Evolutionary conservation across 2,329 filamentous ascomycete species (phyloP).

Genomic region (Aspergillus felis): DNA sequence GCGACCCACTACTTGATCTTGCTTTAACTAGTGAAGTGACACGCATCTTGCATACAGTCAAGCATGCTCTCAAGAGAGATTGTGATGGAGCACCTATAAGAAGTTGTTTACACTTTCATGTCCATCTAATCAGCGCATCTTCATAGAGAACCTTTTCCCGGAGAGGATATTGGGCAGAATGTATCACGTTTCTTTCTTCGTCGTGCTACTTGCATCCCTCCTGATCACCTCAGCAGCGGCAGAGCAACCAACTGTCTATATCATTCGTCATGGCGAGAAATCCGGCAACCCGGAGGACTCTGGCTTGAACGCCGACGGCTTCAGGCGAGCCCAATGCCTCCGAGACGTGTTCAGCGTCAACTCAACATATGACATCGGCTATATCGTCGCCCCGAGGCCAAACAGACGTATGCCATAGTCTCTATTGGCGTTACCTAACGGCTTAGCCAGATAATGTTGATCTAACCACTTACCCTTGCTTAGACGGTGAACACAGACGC

Average conservation of each 20-base stretch:
- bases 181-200: not conserved
- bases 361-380: constrained; percentile 22
- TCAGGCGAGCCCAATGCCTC: constrained; percentile 25
- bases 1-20: not conserved
- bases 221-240: constrained; percentile 4
- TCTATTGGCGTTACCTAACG: not conserved
- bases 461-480: not conserved
- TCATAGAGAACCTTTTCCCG: not conserved
- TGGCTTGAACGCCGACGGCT: constrained; percentile 21
- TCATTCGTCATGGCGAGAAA: constrained; percentile 32
- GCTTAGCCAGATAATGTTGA: not conserved
- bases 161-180: not conserved
- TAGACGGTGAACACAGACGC: constrained; percentile 16
- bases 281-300: constrained; percentile 19
- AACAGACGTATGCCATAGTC: constrained; percentile 17
- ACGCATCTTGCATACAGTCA: not conserved
- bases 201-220: not conserved
- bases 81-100: not conserved
- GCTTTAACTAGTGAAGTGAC: not conserved
- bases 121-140: not conserved
- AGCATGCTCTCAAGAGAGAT: not conserved
- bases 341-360: constrained; percentile 21
- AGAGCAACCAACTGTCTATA: constrained; percentile 20
- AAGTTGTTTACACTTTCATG: not conserved
- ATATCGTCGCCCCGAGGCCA: constrained; percentile 26